Conservation (phyloP, 1,139 yeast genomes). For the Blastobotrys elegans region DNA sequence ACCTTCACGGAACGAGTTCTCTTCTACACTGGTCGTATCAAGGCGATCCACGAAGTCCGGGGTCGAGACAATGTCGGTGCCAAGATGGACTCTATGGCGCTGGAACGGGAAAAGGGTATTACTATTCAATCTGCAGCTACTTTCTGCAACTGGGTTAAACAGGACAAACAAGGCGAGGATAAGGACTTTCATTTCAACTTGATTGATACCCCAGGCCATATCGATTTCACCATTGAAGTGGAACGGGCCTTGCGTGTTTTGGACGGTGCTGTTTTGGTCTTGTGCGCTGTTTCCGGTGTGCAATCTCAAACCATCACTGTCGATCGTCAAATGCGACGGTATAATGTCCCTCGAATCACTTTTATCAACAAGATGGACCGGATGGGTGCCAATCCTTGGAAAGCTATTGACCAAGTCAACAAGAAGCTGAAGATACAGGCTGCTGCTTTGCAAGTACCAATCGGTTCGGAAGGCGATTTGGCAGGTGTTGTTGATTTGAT, state of each 20-base stretch:
- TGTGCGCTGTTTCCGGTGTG: slow-evolving; percentile 97
- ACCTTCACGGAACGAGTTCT: slow-evolving; percentile 96
- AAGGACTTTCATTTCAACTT: slow-evolving; percentile 79
- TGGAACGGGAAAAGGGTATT: slow-evolving; percentile 96
- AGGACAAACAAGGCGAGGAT: slow-evolving; percentile 33
- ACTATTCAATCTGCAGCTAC: slow-evolving; percentile 99
- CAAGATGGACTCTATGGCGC: slow-evolving; percentile 96
- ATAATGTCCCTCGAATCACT: slow-evolving; percentile 93
- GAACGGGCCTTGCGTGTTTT: slow-evolving; percentile 95
- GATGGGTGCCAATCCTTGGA: slow-evolving; percentile 98
- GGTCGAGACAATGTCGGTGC: slow-evolving; percentile 99
- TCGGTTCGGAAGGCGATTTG: slow-evolving; percentile 82
- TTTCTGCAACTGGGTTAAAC: slow-evolving; percentile 90
- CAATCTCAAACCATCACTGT: slow-evolving; percentile 98
- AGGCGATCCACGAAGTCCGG: slow-evolving; percentile 96
- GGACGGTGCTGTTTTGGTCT: slow-evolving; percentile 97
- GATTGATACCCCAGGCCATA: slow-evolving; percentile 98
- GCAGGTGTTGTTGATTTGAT: slow-evolving; percentile 89
- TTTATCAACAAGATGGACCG: slow-evolving; percentile 98
- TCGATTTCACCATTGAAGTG: slow-evolving; percentile 97
- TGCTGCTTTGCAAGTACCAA: slow-evolving; percentile 97
- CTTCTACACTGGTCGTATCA: slow-evolving; percentile 94
- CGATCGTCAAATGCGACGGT: slow-evolving; percentile 98
- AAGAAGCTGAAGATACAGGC: slow-evolving; percentile 85
- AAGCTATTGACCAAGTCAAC: slow-evolving; percentile 88